phyloP scores from a whole-genome alignment of 2,329 filamentous ascomycete genomes.

The Pseudogymnoascus sp. region DNA sequence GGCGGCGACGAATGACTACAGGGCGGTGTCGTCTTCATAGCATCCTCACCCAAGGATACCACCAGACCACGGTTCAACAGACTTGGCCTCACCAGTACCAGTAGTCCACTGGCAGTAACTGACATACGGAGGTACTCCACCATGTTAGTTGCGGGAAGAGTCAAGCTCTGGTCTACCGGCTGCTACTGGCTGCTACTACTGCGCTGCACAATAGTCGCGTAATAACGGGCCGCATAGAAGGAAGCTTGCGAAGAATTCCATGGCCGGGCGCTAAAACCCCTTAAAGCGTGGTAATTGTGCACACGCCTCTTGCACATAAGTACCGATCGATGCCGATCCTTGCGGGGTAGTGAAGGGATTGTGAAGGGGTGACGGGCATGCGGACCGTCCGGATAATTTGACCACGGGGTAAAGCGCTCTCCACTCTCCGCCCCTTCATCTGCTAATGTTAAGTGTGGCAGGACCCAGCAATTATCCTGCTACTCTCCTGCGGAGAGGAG shows the following conservation, averaged over 20 bases:
- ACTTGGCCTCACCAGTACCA: neutral
- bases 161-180: neutral
- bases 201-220: neutral
- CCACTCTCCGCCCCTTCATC: conserved; percentile 1
- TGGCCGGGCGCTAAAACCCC: neutral
- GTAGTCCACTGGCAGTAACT: neutral
- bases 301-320: neutral
- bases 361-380: neutral
- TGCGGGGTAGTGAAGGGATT: conserved; percentile 5
- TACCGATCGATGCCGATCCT: conserved; percentile 1
- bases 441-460: neutral
- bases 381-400: conserved; percentile 5
- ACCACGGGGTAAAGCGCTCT: neutral
- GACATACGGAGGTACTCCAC: neutral
- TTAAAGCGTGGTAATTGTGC: neutral
- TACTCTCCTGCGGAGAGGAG: neutral
- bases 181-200: neutral
- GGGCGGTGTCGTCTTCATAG: neutral
- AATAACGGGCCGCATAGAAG: conserved; percentile 7
- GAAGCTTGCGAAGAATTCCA: neutral
- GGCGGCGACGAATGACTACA: neutral
- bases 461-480: neutral
- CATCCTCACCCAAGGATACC: neutral
- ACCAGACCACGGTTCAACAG: neutral
- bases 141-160: neutral